A percentile compares a stretch with the other conserved stretches of the same genome.
Conservation (phyloP, 305 asterid species). For the Striga hermonthica region DNA sequence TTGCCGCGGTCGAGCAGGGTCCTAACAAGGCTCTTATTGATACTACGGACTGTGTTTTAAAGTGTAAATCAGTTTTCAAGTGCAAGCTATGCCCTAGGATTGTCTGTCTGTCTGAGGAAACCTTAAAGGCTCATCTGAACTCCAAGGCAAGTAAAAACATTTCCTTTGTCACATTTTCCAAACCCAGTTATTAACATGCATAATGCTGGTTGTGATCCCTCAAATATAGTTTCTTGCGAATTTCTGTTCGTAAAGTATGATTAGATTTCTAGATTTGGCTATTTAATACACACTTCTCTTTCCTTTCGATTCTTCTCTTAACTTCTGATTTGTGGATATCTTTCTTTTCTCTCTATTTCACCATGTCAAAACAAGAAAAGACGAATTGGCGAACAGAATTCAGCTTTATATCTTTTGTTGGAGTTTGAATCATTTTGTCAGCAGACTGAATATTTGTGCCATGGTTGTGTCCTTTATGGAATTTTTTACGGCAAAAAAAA, state of each 20-base stretch:
- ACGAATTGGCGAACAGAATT: not conserved
- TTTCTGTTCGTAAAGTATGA: not conserved
- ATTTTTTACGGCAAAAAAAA: too few species aligned
- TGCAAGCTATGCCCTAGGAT: constrained; percentile 91
- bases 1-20: constrained; percentile 31
- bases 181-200: not conserved
- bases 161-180: not conserved
- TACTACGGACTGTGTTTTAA: constrained; percentile 53
- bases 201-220: constrained; percentile 5
- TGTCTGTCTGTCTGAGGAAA: constrained; percentile 82
- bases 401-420: too few species aligned
- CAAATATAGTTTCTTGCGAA: not conserved
- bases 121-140: constrained; percentile 67
- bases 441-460: too few species aligned
- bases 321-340: not conserved
- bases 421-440: too few species aligned
- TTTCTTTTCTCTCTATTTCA: not conserved
- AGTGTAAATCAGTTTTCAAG: constrained; percentile 84
- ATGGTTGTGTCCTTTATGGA: too few species aligned
- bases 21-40: constrained; percentile 39
- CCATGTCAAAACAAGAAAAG: not conserved
- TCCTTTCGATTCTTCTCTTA: not conserved
- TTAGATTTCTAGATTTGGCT: not conserved
- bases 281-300: not conserved
- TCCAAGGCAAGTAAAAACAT: constrained; percentile 63